Evolutionary conservation across 768 basidiomycete genomes (phyloP), one percentile per base, ranked within the genome.

Genomic region (Exidia glandulosa): DNA sequence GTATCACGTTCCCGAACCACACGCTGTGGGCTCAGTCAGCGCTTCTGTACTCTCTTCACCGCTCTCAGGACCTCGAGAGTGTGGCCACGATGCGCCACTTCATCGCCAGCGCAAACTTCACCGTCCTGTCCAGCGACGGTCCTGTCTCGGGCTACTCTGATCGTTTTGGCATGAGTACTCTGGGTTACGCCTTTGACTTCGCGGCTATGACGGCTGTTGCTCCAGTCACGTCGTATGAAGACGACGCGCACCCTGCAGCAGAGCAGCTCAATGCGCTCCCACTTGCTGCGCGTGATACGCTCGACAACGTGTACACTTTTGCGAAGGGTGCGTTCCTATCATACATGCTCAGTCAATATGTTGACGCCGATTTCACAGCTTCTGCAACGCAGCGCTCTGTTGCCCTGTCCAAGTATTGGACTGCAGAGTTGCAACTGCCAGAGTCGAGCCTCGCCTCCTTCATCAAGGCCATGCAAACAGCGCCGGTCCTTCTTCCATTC

Each of bases 241-340:
- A 62, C 10, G 71, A 79, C 57, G 83, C 79, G 0, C 74, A 79
- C 48, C 81, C 82, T 1, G 69, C 71, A 1, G 68, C 64, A 34
- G 74, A 68, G 5, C 82, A 86, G 67, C 69, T 79, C 32, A 67
- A 73, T 0, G 65, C 74, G 63, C 73, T 84, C 32, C 72, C 75
- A 47, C 63, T 68, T 13, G 69, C 62, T 27, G 76, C 77, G 27
- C 68, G 66, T 41, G 61, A 69, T 25, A 71, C 77, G 3, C 66
- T 86, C 60, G 79, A 86, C 66, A 74, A 78, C 47, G 82, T 86
- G 77, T 85, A 84, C 67, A 76, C 75, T 19, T 81, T 74, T 72
- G 82, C 85, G 23, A 70, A 72, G 59, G 84, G 86, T 86, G 67
- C 60, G 80, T 66, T 32, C 2, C 25, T 10, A 6, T 60, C 33